A percentile compares a stretch with the other conserved stretches of the same genome.
These are phyloP conservation scores for Ananas comosus DNA, from an alignment of 176 grass and related monocot genomes.

Conservation along the genomic window DNA sequence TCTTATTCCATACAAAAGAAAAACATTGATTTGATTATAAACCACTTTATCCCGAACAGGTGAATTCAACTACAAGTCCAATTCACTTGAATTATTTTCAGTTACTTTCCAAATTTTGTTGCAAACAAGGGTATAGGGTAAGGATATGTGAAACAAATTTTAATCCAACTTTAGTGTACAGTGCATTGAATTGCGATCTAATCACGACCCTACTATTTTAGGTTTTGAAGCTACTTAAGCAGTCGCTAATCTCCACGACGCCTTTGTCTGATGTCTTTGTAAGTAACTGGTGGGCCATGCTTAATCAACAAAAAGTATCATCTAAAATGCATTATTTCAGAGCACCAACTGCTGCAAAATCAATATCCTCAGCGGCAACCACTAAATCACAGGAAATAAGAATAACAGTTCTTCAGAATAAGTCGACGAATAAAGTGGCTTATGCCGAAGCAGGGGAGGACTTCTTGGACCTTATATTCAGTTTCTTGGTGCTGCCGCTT, in stretches of 20 bases:
- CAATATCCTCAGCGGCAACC: not conserved
- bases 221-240: constrained; percentile 9
- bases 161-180: too few species aligned
- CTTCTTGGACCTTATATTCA: constrained; percentile 5
- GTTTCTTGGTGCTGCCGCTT: constrained; percentile 10
- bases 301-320: not conserved
- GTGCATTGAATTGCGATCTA: not conserved
- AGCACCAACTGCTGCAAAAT: not conserved
- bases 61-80: too few species aligned
- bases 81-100: too few species aligned
- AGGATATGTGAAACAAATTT: too few species aligned
- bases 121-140: too few species aligned
- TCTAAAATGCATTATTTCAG: too few species aligned
- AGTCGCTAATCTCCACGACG: not conserved
- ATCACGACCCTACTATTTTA: not conserved
- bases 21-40: too few species aligned
- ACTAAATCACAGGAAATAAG: not conserved
- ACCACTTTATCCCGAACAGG: too few species aligned
- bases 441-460: constrained; percentile 7
- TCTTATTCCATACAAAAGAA: too few species aligned
- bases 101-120: too few species aligned
- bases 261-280: constrained; percentile 6
- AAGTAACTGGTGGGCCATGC: too few species aligned
- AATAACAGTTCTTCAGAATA: not conserved
- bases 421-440: not conserved